Percentiles rank a stretch among this genome's conserved stretches.
Evolutionary conservation across 257 asterid genomes (phyloP).

Genomic region (Solanum rostratum): DNA sequence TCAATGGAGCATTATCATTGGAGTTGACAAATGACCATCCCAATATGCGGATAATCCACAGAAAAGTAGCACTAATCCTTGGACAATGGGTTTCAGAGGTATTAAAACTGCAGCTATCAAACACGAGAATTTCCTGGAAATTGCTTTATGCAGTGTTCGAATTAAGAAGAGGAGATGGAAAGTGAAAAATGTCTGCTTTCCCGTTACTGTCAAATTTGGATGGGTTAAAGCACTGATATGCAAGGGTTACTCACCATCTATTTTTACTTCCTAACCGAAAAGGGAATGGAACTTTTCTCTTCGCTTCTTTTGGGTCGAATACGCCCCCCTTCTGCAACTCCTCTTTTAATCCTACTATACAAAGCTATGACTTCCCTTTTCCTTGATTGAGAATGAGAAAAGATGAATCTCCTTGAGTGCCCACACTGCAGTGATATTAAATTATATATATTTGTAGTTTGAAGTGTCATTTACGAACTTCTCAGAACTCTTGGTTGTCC

Average conservation of each 20-base stretch:
- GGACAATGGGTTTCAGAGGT: slow-evolving; percentile 99
- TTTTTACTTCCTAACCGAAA: not conserved
- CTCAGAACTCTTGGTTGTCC: not conserved
- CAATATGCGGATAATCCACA: slow-evolving; percentile 85
- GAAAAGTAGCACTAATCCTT: slow-evolving; percentile 90
- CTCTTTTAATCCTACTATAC: not conserved
- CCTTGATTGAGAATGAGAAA: not conserved
- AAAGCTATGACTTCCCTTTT: not conserved
- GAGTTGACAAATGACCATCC: slow-evolving; percentile 81
- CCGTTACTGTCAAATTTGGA: not conserved
- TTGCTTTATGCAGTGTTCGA: not conserved
- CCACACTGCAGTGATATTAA: not conserved
- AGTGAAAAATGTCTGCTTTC: not conserved
- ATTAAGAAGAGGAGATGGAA: not conserved
- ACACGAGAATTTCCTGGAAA: not conserved
- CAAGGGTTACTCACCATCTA: not conserved
- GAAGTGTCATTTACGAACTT: not conserved
- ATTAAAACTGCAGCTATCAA: not conserved
- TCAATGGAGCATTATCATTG: slow-evolving; percentile 75
- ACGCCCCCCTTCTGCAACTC: not conserved
- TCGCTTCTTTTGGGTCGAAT: not conserved
- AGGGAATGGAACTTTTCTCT: not conserved
- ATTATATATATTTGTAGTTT: not conserved
- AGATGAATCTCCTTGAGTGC: not conserved
- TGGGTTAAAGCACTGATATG: not conserved